Base-by-base conservation (phyloP, 345 rosid species). In the Eucalyptus pauciflora region DNA sequence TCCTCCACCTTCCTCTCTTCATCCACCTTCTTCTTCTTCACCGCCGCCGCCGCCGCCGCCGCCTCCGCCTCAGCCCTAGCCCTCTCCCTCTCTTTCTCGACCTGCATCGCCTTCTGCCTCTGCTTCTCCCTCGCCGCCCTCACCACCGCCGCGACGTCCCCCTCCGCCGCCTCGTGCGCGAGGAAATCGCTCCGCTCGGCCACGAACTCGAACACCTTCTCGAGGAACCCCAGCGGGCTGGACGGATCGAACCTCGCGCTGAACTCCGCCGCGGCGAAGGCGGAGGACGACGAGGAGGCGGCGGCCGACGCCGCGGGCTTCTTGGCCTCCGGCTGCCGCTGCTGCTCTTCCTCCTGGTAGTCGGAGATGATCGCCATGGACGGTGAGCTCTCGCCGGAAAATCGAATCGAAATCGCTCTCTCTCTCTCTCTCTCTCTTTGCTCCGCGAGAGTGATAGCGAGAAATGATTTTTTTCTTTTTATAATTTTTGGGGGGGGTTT, bases 341-440 rank as follows among this genome's bases (percentile, higher is more conserved):
- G 85, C 58, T 67, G 87, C 86, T 92, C 95, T 50, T 95, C 97
- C 46, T 96, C 99, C 79, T 95, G 92, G 37, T 88, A 93, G 83
- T 96, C 99, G 27, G 99, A 96, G 89, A 97, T 95, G 58, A 97
- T 96, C 90, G 98, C 98, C 99, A 97, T 97, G 85, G 22, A 41
- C 85, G 48, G 85, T 76, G 85, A 76, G 9, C 29, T 41, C 48
- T 41, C 15, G 48, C 27, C 62, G 41, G 45, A 2, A 22, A 41
- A 76, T 76, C 85, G 48, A 76, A 41, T 20, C 83, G 48, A 76
- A 45, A 76, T 76, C 43, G 85, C 11, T 12, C 29, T 11, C 0
- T 52, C 58, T 52, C 58, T 41, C 48, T 11, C 83, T 52, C 58
- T 52, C 58, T 41, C 48, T 11, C 4, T 52, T 52, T 25, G 29